A percentile compares a stretch with the other conserved stretches of the same genome.
These are phyloP conservation scores for Aspergillus incahuasiensis DNA, from an alignment of 495 filamentous ascomycete species.

Conservation along the genomic window DNA sequence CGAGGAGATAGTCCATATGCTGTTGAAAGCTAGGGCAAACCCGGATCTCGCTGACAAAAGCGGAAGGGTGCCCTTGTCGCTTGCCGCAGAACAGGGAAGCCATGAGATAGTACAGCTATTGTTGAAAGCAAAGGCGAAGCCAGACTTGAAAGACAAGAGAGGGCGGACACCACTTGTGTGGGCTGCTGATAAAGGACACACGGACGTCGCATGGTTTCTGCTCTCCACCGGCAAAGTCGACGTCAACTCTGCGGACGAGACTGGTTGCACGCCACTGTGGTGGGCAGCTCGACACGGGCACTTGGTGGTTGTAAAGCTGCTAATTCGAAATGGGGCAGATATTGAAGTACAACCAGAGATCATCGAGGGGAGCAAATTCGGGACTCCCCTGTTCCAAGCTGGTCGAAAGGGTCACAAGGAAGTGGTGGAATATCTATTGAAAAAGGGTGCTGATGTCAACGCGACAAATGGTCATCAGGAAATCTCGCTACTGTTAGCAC, in stretches of 20 bases:
- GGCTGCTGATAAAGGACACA: constrained; percentile 32
- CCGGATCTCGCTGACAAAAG: constrained; percentile 10
- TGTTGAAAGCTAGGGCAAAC: constrained; percentile 22
- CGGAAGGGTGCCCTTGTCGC: constrained; percentile 9
- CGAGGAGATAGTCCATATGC: constrained; percentile 22
- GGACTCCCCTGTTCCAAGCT: constrained; percentile 23
- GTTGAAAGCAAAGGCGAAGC: constrained; percentile 19
- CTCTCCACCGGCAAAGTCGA: constrained; percentile 22
- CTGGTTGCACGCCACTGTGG: constrained; percentile 30
- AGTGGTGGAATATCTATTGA: constrained; percentile 21
- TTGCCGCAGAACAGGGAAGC: constrained; percentile 22
- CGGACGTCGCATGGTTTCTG: constrained; percentile 29
- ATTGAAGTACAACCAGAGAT: constrained; percentile 15
- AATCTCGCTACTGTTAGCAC: constrained; percentile 16
- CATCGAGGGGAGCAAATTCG: constrained; percentile 5
- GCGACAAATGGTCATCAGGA: constrained; percentile 14
- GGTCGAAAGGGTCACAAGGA: constrained; percentile 21
- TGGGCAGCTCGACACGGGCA: constrained; percentile 28
- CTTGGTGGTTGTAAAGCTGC: constrained; percentile 17
- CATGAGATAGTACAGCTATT: constrained; percentile 24
- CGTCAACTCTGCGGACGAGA: constrained; percentile 26
- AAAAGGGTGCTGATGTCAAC: constrained; percentile 23
- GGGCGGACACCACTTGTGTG: constrained; percentile 33
- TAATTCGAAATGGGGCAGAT: constrained; percentile 18
- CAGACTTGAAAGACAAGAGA: constrained; percentile 9